Conservation (phyloP, 148 eudicot species). For the Fagopyrum homotropicum region DNA sequence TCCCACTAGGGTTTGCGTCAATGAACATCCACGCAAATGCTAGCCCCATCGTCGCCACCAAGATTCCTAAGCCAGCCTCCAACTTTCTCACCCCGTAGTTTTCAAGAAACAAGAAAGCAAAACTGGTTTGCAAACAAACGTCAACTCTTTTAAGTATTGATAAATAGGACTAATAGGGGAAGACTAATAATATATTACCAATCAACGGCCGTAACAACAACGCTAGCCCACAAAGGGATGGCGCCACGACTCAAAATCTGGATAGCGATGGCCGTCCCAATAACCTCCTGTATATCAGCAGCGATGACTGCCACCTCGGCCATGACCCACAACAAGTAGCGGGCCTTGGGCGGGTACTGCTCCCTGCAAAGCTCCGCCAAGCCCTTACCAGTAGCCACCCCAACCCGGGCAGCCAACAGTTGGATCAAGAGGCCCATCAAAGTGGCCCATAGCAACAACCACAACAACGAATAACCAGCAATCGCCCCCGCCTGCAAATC, state of each 20-base stretch:
- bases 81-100: constrained; percentile 83
- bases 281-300: constrained; percentile 75
- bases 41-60: constrained; percentile 69
- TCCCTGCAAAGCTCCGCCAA: constrained; percentile 57
- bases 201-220: constrained; percentile 52
- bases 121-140: constrained; percentile 41
- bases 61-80: constrained; percentile 73
- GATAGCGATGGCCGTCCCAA: constrained; percentile 62
- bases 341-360: constrained; percentile 51
- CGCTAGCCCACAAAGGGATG: constrained; percentile 65
- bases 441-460: constrained; percentile 61
- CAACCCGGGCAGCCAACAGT: constrained; percentile 39
- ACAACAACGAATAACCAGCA: constrained; percentile 52
- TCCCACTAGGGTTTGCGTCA: constrained; percentile 64
- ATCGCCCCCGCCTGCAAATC: constrained; percentile 61
- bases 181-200: constrained; percentile 27
- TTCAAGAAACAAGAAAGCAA: constrained; percentile 71
- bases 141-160: neutral
- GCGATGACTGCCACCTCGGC: constrained; percentile 59
- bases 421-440: constrained; percentile 51
- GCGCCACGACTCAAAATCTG: constrained; percentile 44
- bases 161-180: too few relatives aligned
- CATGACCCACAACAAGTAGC: constrained; percentile 50
- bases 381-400: constrained; percentile 54
- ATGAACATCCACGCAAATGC: constrained; percentile 87